Evolutionary conservation across 2,329 filamentous ascomycete genomes (phyloP).

Genomic region (Ceratocystis papillata): DNA sequence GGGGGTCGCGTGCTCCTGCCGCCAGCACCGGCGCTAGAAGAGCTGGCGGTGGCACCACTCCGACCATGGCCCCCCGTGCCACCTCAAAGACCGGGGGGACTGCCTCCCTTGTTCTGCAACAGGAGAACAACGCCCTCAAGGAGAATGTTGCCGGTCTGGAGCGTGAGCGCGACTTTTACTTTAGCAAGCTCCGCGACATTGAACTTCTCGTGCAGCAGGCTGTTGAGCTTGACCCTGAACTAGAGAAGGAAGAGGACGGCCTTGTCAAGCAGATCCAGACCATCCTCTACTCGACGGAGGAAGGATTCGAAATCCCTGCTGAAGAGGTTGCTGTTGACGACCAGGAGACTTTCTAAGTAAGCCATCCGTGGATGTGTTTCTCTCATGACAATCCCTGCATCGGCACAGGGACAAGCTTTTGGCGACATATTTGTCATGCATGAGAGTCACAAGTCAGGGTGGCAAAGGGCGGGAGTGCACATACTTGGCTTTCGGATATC

Average conservation of each 20-base stretch:
- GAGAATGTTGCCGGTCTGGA: conserved; percentile 92
- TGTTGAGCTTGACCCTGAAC: conserved; percentile 79
- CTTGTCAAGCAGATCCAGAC: conserved; percentile 92
- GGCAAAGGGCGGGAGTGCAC: not conserved
- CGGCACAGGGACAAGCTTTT: not conserved
- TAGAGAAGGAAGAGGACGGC: conserved; percentile 87
- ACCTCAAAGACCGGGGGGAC: conserved; percentile 39
- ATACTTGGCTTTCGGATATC: not conserved
- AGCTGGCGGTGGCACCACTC: conserved; percentile 52
- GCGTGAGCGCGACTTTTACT: conserved; percentile 97
- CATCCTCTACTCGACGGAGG: conserved; percentile 95
- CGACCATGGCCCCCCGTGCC: conserved; percentile 39
- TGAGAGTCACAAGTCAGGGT: not conserved
- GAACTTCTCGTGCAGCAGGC: conserved; percentile 89
- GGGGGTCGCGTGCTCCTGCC: conserved; percentile 40
- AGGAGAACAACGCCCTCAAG: conserved; percentile 81
- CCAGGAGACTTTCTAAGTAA: conserved; percentile 62
- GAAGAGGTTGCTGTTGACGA: conserved; percentile 62
- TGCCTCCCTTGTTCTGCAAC: conserved; percentile 57
- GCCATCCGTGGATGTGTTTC: not conserved
- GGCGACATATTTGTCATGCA: not conserved
- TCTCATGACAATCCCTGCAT: not conserved
- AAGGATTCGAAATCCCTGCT: conserved; percentile 79
- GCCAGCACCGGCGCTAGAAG: conserved; percentile 40
- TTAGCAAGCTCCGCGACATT: conserved; percentile 95